Evolutionary conservation across 2,329 filamentous ascomycete species (phyloP), one percentile per base, ranked within the genome.

Genomic region (Trichoderma atrobrunneum): DNA sequence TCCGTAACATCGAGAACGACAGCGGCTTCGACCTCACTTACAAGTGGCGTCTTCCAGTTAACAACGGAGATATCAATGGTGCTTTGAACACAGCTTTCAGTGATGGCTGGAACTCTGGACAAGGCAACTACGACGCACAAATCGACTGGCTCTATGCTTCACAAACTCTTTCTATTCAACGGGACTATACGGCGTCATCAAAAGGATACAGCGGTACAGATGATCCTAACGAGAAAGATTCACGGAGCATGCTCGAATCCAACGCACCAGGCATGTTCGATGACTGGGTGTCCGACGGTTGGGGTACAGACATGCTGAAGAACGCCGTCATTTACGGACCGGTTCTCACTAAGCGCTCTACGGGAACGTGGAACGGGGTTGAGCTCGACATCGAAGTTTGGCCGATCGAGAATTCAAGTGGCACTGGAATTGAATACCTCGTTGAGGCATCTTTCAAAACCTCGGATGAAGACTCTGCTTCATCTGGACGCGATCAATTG

Each of bases 361-460:
- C 54, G 4, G 66, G 66, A 32, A 61, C 36, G 8, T 69, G 66
- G 66, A 34, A 51, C 3, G 66, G 66, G 2, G 36, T 51, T 12
- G 56, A 69, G 7, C 56, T 69, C 4, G 66, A 69, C n/a, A 69
- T 69, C 7, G 66, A 69, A 21, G 56, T 61, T n/a, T 69, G 66
- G 66, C 66, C 66, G 7, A 69, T 69, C 3, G 56, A 69, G 21
- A 69, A 51, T 7, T 48, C 66, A 0, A 51, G 36, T 16, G 56
- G 66, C n/a, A 69, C 56, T n/a, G 66, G 66, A 18, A 61, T 69
- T n/a, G 56, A 60, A 10, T 69, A 69, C 4, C 21, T 69, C 5
- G 66, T 69, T 51, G 66, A 69, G 8, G 56, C 66, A 7, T 69
- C 66, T 5, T 69, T 69, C 12, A 69, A 69, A 12, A 69, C 66